Base-by-base conservation (phyloP, 2,329 filamentous ascomycete species). In the Fusarium domesticum region DNA sequence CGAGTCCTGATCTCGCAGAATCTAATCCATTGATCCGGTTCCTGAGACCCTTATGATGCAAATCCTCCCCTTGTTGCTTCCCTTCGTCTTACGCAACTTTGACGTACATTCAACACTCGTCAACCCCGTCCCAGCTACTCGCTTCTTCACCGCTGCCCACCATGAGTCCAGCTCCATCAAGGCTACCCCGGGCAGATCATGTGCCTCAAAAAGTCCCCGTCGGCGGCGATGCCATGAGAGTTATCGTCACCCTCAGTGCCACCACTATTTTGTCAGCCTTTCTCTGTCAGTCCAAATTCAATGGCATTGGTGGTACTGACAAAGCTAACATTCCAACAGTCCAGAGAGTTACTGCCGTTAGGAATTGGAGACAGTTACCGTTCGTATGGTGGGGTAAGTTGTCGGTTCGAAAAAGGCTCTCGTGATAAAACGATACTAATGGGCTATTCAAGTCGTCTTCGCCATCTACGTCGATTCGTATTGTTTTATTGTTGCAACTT, bases 391-490 rank as follows among this genome's bases (percentile, higher is more conserved):
- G 71, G 70, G 50, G 72, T 74, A 61, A 53, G 70, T 66, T 19
- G 16, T 15, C 14, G 2, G 18, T 6, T n/a, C 18, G 11, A 35
- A 33, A 11, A 20, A 16, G 18, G 12, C n/a, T 6, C 32, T 3
- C 5, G 5, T 16, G 25, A 15, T 14, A 14, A 3, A 4, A 17
- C 2, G n/a, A 33, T 8, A 7, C 18, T 19, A 23, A 35, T 32
- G 25, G 20, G 37, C 39, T 6, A 40, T 8, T 17, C 33, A 39
- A 84, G 81, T 84, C 37, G 73, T 84, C 37, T 67, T 84, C 33
- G 67, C 72, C 8, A 79, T 84, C 28, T 84, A 84, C 52, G 31
- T 69, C 45, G 80, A 84, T 50, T 84, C 80, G 1, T 81, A 77
- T 42, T 53, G 75, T 7, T 85, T 85, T 54, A 76, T 83, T 11